These are phyloP conservation scores for Porpolomopsis calyptriformis DNA, from an alignment of 768 basidiomycete genomes.

Conservation along the genomic window DNA sequence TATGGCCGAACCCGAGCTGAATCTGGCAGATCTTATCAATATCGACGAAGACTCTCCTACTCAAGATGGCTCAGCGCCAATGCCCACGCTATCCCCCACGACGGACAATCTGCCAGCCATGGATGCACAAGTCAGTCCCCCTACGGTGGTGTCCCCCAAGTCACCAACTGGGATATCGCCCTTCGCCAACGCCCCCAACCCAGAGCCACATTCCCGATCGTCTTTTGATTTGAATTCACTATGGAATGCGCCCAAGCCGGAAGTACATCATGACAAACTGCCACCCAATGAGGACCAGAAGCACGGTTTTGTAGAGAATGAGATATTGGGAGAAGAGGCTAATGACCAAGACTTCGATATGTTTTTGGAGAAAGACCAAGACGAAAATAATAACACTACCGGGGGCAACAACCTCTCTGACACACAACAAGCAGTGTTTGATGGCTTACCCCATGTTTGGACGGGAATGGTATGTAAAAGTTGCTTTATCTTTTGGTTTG, in stretches of 20 bases:
- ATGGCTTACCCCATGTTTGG: conserved; percentile 59
- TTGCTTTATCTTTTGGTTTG: conserved; percentile 7
- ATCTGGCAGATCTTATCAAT: conserved; percentile 68
- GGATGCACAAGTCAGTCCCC: conserved; percentile 12
- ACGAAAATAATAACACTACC: conserved; percentile 20
- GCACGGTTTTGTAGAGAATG: conserved; percentile 37
- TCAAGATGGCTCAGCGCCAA: conserved; percentile 23
- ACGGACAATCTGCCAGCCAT: conserved; percentile 9
- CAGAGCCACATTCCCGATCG: conserved; percentile 32
- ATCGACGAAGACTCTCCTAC: conserved; percentile 51
- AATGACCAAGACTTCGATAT: conserved; percentile 82
- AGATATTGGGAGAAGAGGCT: conserved; percentile 27
- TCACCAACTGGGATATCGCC: conserved; percentile 37
- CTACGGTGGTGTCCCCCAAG: conserved; percentile 12
- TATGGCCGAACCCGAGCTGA: conserved; percentile 49
- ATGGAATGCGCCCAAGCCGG: conserved; percentile 47
- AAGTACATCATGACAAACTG: conserved; percentile 13
- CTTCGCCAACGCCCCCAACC: conserved; percentile 25
- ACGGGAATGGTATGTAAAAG: conserved; percentile 49
- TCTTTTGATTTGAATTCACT: conserved; percentile 68
- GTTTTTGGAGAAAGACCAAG: conserved; percentile 63
- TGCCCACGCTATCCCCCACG: conserved; percentile 12
- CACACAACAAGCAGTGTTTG: conserved; percentile 39
- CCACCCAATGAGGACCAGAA: conserved; percentile 24
- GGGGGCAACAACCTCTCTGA: conserved; percentile 22